Base-by-base conservation (phyloP, 169 alveolate genomes). In the Ichthyophthirius multifiliis region DNA sequence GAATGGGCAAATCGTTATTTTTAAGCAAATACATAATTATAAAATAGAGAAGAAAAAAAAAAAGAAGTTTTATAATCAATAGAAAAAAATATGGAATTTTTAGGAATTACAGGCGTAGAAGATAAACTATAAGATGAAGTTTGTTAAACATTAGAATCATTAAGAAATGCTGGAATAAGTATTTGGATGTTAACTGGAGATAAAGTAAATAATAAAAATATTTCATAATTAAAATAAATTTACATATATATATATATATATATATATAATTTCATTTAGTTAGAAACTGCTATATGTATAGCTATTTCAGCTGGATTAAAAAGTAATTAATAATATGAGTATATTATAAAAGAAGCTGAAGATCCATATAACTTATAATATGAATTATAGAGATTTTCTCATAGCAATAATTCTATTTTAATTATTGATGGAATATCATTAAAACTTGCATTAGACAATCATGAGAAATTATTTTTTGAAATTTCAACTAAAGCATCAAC, bases 151-250 rank as follows among this genome's bases (percentile, higher is more conserved):
- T 96, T 98, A 35, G 99, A 97, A 85, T 86, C 96, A 44, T 83
- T 98, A 43, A 94, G 98, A 55, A 95, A 96, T 82, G 99, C 99
- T 16, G 99, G 99, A 35, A 97, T 98, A 35, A 96, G 96, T 87
- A 93, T 98, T 1, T 98, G 99, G 99, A 98, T 98, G 98, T 94
- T 98, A 32, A 98, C 99, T 4, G 99, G 99, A 32, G 99, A 98
- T 92, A 98, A 98, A 91, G 71, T 55, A 55, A 27, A 20, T 15
- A 15, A 0, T 6, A 55, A 3, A 18, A 0, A n/a, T n/a, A n/a
- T n/a, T n/a, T n/a, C n/a, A n/a, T n/a, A n/a, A n/a, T n/a, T n/a
- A n/a, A n/a, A n/a, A n/a, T n/a, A n/a, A n/a, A n/a, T n/a, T n/a
- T n/a, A n/a, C n/a, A n/a, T n/a, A n/a, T n/a, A n/a, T n/a, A n/a